Evolutionary conservation across 257 asterid species (phyloP), one percentile per base, ranked within the genome.

Genomic region (Nicotiana noctiflora): DNA sequence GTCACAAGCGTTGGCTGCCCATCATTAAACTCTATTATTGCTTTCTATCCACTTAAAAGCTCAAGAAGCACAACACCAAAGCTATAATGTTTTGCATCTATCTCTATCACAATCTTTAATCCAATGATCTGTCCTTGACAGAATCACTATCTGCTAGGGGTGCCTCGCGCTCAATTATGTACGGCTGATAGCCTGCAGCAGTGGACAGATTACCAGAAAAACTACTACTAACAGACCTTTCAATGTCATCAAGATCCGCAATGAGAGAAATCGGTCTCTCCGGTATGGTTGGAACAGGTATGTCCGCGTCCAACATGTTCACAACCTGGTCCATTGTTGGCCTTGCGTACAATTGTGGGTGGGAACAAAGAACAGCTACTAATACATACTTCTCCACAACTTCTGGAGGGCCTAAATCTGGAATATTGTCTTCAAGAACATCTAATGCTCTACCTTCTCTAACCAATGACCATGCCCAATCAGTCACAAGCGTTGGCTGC

Each of bases 391-490:
- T 95, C 91, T 95, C 99, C 88, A 95, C 84, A 3, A 88, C 88
- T 51, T 88, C 97, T 0, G 85, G 78, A 4, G 90, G 85, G 4
- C 96, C 97, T 75, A 91, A 80, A 2, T 90, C 94, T 0, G 90
- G 88, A 92, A 92, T 89, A 44, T 76, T 85, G 40, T 87, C 90
- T 59, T 94, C 99, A 23, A 93, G 83, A 18, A 95, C 97, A 63
- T 85, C 97, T 86, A 92, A 76, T 0, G 87, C 83, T 76, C 86
- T 82, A 34, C 97, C 97, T 79, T 88, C 85, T 34, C 94, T 89
- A 17, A 92, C 98, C 84, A 92, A 79, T 1, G 93, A 70, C 99
- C 99, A 95, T 25, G 98, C 98, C 99, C 99, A 95, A 81, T 95
- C 99, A 9, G 97, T 84, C 76, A 93, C 85, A 5, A 92, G 87